Percentiles rank a stretch among this genome's conserved stretches.
These are phyloP conservation scores for Amanita exitialis DNA, from an alignment of 768 basidiomycete genomes.

Conservation along the genomic window DNA sequence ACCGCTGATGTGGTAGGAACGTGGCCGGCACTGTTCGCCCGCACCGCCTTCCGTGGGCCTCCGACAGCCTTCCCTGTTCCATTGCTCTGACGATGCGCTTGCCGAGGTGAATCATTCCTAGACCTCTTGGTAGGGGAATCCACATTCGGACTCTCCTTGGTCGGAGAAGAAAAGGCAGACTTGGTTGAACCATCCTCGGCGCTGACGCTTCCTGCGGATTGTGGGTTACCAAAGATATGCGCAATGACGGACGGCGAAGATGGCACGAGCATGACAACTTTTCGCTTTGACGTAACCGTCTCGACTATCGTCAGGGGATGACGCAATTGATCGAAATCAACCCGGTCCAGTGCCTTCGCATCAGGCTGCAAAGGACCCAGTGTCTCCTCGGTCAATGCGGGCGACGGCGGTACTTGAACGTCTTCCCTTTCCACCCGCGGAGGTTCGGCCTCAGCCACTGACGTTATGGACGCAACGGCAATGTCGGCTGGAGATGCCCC, in stretches of 20 bases:
- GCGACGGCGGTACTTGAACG: constrained; percentile 12
- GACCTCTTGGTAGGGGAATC: not conserved
- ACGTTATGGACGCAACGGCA: not conserved
- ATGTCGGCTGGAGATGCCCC: not conserved
- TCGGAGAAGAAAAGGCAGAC: not conserved
- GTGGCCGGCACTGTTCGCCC: constrained; percentile 1
- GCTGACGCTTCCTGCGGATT: not conserved
- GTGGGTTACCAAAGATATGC: constrained; percentile 5
- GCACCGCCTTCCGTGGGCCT: not conserved
- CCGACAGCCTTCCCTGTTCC: constrained; percentile 1
- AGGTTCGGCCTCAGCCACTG: not conserved
- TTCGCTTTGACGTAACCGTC: not conserved
- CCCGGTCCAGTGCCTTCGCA: not conserved
- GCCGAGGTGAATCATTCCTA: constrained; percentile 1
- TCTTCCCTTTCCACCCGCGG: not conserved
- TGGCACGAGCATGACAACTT: not conserved
- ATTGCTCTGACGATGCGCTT: constrained; percentile 8
- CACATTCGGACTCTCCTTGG: not conserved
- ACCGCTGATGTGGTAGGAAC: constrained; percentile 1
- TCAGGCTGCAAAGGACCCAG: not conserved
- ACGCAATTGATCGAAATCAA: not conserved
- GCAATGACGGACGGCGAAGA: constrained; percentile 10
- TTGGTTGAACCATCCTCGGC: not conserved
- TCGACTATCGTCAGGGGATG: not conserved
- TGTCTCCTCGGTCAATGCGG: constrained; percentile 10